Conservation (phyloP, 257 asterid species). For the Oldenlandia corymbosa region DNA sequence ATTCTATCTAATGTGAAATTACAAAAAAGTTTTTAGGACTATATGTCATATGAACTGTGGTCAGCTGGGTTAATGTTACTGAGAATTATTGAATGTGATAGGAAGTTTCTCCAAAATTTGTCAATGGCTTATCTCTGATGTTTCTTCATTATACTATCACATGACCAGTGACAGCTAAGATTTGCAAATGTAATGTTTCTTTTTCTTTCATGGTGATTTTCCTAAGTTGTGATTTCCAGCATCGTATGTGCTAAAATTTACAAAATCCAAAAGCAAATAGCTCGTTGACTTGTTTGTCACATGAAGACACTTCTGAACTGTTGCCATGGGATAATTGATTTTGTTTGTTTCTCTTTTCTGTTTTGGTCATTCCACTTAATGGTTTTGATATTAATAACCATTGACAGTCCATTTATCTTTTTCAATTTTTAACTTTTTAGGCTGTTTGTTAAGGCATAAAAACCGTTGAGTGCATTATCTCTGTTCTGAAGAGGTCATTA, state of each 20-base stretch:
- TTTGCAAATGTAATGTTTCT: neutral
- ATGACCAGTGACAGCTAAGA: neutral
- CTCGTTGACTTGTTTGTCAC: neutral
- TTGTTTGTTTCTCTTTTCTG: neutral
- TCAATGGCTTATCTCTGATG: neutral
- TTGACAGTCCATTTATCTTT: too few relatives aligned
- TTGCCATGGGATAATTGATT: neutral
- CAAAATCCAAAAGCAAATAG: too few relatives aligned
- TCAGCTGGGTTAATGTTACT: too few relatives aligned
- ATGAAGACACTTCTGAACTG: neutral
- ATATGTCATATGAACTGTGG: neutral
- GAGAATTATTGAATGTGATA: neutral
- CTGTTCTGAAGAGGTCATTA: neutral
- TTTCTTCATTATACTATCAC: neutral
- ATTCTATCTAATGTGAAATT: neutral
- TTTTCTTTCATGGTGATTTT: neutral
- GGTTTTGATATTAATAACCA: neutral
- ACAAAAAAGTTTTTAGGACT: neutral
- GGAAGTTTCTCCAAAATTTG: neutral
- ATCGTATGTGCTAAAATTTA: neutral
- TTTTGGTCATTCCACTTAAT: neutral
- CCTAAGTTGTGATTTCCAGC: neutral
- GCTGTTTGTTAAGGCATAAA: neutral
- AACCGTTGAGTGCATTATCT: neutral
- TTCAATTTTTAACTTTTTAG: neutral